Evolutionary conservation across 148 eudicot genomes (phyloP).

Genomic region (Cornus controversa): DNA sequence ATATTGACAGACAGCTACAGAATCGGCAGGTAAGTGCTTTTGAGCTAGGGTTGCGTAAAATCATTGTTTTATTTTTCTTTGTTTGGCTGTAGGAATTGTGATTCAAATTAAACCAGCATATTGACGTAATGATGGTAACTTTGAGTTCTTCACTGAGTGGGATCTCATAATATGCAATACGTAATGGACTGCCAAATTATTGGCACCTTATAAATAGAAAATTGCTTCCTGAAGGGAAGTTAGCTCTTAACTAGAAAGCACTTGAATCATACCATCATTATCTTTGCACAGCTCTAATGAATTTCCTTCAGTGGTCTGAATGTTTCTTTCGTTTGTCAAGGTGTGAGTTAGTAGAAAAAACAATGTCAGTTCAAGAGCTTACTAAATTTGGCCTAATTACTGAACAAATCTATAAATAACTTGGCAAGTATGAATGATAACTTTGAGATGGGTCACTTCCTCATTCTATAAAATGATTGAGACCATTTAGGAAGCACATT

Average conservation of each 20-base stretch:
- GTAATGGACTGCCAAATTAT: neutral
- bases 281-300: neutral
- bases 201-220: neutral
- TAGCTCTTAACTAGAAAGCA: too few relatives aligned
- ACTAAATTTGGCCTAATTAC: neutral
- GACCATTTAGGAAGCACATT: neutral
- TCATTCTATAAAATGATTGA: neutral
- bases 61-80: neutral
- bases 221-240: neutral
- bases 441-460: neutral
- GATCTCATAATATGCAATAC: neutral
- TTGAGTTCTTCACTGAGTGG: neutral
- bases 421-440: neutral
- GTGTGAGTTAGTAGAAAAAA: neutral
- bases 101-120: neutral
- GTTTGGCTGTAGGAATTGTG: neutral
- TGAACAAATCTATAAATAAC: neutral
- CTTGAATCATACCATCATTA: neutral
- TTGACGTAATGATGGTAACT: neutral
- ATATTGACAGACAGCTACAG: constrained; percentile 93
- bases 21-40: constrained; percentile 73
- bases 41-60: neutral
- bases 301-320: neutral
- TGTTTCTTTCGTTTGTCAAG: neutral
- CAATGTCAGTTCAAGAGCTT: neutral